Conservation (phyloP, 192 early-diverging fungal species). For the Diversispora eburnea region DNA sequence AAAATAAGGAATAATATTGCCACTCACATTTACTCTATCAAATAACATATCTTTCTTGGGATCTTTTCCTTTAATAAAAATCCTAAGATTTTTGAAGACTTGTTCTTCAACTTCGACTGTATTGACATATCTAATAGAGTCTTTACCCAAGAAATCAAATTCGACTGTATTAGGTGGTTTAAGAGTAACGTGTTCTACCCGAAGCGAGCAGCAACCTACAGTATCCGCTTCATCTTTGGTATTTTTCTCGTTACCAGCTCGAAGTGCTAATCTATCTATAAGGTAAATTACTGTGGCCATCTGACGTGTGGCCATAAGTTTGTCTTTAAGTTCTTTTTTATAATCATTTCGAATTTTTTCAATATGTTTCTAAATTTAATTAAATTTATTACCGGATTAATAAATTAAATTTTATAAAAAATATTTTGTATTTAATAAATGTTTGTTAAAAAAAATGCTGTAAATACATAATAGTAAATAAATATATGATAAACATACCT, state of each 20-base stretch:
- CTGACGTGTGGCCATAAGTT: slow-evolving; percentile 80
- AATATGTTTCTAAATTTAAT: slow-evolving; percentile 57
- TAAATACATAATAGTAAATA: too few relatives aligned
- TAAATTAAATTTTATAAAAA: too few relatives aligned
- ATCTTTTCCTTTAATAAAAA: slow-evolving; percentile 84
- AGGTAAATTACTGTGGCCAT: slow-evolving; percentile 92
- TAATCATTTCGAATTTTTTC: slow-evolving; percentile 76
- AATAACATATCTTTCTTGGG: slow-evolving; percentile 77
- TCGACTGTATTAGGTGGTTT: slow-evolving; percentile 78
- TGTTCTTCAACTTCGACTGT: slow-evolving; percentile 78
- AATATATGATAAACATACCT: slow-evolving; percentile 38
- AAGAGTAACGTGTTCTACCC: slow-evolving; percentile 86
- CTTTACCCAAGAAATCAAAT: slow-evolving; percentile 98
- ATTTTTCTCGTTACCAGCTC: slow-evolving; percentile 97
- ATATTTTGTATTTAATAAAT: too few relatives aligned
- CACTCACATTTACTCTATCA: slow-evolving; percentile 81
- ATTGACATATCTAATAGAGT: slow-evolving; percentile 93
- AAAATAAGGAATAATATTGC: background rate
- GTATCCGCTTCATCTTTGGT: slow-evolving; percentile 94
- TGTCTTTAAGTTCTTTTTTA: slow-evolving; percentile 71
- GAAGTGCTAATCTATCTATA: slow-evolving; percentile 88
- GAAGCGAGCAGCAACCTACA: slow-evolving; percentile 96
- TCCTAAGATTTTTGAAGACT: slow-evolving; percentile 89
- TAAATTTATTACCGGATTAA: background rate
- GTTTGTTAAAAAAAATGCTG: too few relatives aligned